Conservation (phyloP, 768 basidiomycete genomes). For the Lactifluus subvellereus region DNA sequence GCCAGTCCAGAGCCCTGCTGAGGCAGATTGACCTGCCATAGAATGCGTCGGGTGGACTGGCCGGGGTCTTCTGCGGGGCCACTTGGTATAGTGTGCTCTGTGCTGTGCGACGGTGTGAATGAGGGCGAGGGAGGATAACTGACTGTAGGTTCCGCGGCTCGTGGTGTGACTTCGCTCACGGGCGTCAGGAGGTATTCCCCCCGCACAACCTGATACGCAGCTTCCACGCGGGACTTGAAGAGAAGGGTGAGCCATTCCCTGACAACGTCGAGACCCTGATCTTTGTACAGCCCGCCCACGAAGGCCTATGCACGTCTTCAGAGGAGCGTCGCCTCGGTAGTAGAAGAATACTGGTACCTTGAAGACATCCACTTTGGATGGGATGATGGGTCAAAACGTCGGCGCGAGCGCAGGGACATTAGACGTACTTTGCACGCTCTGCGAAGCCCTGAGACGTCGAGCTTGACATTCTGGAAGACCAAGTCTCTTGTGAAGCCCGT, state of each 20-base stretch:
- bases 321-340: neutral
- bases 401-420: neutral
- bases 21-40: neutral
- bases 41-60: neutral
- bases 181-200: neutral
- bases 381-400: neutral
- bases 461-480: neutral
- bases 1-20: neutral
- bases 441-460: neutral
- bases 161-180: neutral
- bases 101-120: neutral
- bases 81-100: neutral
- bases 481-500: conserved; percentile 1
- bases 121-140: neutral
- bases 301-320: conserved; percentile 6
- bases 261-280: conserved; percentile 7
- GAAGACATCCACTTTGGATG: conserved; percentile 11
- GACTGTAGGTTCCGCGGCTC: neutral
- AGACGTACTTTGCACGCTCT: conserved; percentile 2
- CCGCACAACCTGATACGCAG: conserved; percentile 1
- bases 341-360: conserved; percentile 3
- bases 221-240: neutral
- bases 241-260: conserved; percentile 7
- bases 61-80: neutral
- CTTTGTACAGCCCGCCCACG: conserved; percentile 16